These are phyloP conservation scores for Neoarthrinium moseri DNA, from an alignment of 2,329 filamentous ascomycete genomes.

Conservation along the genomic window DNA sequence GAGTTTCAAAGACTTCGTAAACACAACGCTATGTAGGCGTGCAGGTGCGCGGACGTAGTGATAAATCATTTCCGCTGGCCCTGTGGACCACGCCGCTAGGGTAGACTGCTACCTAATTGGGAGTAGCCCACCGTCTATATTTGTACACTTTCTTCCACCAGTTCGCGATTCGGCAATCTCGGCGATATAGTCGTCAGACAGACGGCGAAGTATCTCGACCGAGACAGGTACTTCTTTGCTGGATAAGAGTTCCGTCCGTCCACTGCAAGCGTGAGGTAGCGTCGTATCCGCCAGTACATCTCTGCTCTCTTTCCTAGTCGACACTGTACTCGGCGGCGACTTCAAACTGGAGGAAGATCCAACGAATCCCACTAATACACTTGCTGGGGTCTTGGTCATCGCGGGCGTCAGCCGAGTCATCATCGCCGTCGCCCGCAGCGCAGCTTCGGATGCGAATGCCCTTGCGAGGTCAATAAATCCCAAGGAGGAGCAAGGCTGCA, in stretches of 20 bases:
- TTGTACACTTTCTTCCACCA: neutral
- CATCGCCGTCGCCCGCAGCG: neutral
- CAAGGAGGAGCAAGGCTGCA: too few species aligned
- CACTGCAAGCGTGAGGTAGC: slow-evolving; percentile 1
- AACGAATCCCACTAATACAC: neutral
- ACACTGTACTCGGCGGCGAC: neutral
- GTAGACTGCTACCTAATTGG: neutral
- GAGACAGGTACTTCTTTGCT: too few species aligned
- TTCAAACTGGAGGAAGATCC: neutral
- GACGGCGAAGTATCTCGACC: neutral
- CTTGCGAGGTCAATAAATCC: neutral
- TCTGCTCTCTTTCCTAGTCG: neutral
- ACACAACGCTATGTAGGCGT: too few species aligned
- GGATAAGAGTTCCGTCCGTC: too few species aligned
- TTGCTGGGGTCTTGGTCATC: neutral
- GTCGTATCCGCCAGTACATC: slow-evolving; percentile 5
- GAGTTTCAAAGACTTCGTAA: too few species aligned
- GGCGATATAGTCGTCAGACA: neutral
- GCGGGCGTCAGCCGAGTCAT: slow-evolving; percentile 6
- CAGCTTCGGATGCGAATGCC: neutral
- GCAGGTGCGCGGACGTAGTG: too few species aligned
- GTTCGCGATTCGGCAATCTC: neutral
- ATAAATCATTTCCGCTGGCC: too few species aligned
- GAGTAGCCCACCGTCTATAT: too few species aligned
- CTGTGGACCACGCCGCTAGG: too few species aligned